phyloP scores from a whole-genome alignment of 805 yeast genomes.

The Jamesozyma rosinii region DNA sequence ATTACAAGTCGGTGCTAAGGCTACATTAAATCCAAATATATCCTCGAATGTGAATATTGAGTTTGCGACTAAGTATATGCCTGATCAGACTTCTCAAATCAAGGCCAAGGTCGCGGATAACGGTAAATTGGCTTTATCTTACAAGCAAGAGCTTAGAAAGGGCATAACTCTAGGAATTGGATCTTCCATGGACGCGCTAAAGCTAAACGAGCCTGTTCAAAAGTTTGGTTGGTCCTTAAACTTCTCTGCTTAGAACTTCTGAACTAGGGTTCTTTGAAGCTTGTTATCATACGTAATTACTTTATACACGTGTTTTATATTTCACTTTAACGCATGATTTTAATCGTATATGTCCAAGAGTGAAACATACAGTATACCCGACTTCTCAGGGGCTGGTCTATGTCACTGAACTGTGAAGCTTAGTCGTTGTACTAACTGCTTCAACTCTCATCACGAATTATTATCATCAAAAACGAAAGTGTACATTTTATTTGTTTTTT shows the following conservation, averaged over 20 bases:
- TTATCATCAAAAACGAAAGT: too few species aligned
- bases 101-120: conserved; percentile 96
- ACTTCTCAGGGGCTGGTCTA: too few species aligned
- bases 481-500: too few species aligned
- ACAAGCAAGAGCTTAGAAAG: conserved; percentile 89
- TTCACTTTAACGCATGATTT: too few species aligned
- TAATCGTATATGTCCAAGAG: too few species aligned
- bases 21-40: conserved; percentile 80
- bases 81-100: conserved; percentile 81
- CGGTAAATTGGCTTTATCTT: conserved; percentile 87
- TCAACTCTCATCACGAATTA: too few species aligned
- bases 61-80: conserved; percentile 88
- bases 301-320: too few species aligned
- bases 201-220: conserved; percentile 93
- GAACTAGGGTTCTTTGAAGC: too few species aligned
- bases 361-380: too few species aligned
- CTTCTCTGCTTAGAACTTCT: conserved; percentile 79
- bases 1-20: conserved; percentile 97
- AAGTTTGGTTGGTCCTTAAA: conserved; percentile 92
- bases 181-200: conserved; percentile 91
- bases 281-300: too few species aligned
- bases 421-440: too few species aligned
- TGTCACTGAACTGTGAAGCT: too few species aligned
- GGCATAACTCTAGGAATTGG: conserved; percentile 97
- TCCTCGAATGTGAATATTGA: conserved; percentile 77